Percentiles rank a stretch among this genome's conserved stretches.
Evolutionary conservation across 2,329 filamentous ascomycete genomes (phyloP).

Genomic region (Trichothecium roseum): DNA sequence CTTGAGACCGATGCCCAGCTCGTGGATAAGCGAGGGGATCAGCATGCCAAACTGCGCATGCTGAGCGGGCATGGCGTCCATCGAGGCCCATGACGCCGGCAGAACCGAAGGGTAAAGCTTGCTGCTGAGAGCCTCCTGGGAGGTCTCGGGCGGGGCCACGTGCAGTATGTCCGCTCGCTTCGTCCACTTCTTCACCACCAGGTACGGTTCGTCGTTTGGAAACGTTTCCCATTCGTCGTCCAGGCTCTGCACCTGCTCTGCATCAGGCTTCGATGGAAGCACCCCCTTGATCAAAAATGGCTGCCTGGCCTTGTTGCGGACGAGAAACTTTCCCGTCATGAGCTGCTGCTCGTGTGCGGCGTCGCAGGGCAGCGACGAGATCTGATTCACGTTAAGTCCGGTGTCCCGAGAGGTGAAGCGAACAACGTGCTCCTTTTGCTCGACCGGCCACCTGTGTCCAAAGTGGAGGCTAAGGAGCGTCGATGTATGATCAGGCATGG

Average conservation of each 20-base stretch:
- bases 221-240: constrained; percentile 25
- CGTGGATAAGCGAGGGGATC: constrained; percentile 63
- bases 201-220: constrained; percentile 35
- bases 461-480: constrained; percentile 36
- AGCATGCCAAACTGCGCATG: constrained; percentile 46
- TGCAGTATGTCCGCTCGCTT: constrained; percentile 52
- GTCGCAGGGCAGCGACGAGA: constrained; percentile 19
- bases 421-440: constrained; percentile 30
- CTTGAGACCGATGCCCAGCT: constrained; percentile 54
- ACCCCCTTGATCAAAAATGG: constrained; percentile 32
- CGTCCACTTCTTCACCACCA: constrained; percentile 38
- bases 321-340: constrained; percentile 17
- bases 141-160: constrained; percentile 7
- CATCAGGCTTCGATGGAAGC: constrained; percentile 32
- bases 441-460: constrained; percentile 31
- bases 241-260: constrained; percentile 25
- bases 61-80: constrained; percentile 35
- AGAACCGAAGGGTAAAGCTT: constrained; percentile 35
- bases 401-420: constrained; percentile 21
- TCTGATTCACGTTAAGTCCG: constrained; percentile 15
- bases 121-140: constrained; percentile 14
- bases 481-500: constrained; percentile 30
- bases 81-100: constrained; percentile 33
- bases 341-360: constrained; percentile 10
- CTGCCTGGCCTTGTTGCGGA: constrained; percentile 23